phyloP scores from a whole-genome alignment of 2,329 filamentous ascomycete genomes.

The Colletotrichum graminicola region DNA sequence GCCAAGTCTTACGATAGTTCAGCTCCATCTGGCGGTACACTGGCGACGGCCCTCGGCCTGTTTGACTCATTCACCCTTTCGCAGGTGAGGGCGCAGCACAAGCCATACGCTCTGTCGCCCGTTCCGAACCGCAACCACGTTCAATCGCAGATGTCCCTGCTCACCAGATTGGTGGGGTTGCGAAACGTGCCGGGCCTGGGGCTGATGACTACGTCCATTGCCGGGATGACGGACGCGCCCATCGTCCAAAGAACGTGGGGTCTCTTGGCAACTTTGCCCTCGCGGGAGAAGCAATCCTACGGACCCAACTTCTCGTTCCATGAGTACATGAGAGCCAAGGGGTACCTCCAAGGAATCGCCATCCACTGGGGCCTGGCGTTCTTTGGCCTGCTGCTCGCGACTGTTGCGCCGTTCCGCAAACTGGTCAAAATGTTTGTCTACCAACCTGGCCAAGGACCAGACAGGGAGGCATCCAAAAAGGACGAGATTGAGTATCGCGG shows the following conservation, averaged over 20 bases:
- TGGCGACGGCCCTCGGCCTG: conserved; percentile 74
- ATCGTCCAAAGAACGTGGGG: conserved; percentile 75
- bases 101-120: conserved; percentile 70
- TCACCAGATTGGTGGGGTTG: conserved; percentile 64
- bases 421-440: conserved; percentile 59
- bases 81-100: conserved; percentile 59
- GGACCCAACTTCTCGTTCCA: conserved; percentile 71
- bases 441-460: conserved; percentile 68
- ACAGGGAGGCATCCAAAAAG: conserved; percentile 64
- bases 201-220: conserved; percentile 65
- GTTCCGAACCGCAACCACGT: conserved; percentile 57
- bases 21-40: conserved; percentile 73
- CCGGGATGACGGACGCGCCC: conserved; percentile 63
- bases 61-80: conserved; percentile 65
- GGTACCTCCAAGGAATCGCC: conserved; percentile 62
- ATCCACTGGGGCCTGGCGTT: conserved; percentile 63
- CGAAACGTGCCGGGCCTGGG: conserved; percentile 65
- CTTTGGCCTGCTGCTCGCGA: conserved; percentile 58
- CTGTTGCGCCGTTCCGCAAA: conserved; percentile 59
- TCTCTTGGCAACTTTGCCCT: conserved; percentile 60
- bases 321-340: conserved; percentile 66
- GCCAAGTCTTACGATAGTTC: conserved; percentile 50
- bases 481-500: conserved; percentile 74
- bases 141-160: conserved; percentile 50
- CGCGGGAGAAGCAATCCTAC: conserved; percentile 62